Conservation (phyloP, 2,329 filamentous ascomycete species). For the Talaromyces atroroseus region DNA sequence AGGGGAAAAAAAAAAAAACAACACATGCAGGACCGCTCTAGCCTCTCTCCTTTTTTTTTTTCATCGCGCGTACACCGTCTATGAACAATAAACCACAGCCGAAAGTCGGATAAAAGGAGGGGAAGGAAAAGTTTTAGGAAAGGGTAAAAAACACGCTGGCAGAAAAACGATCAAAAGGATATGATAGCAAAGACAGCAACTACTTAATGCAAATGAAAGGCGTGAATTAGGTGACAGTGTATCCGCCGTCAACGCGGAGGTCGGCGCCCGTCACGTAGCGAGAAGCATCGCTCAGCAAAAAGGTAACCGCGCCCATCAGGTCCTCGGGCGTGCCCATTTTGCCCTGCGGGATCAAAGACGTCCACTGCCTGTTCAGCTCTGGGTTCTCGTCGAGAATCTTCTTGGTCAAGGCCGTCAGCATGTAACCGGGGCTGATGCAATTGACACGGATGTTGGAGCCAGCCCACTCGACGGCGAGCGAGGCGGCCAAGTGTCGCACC, state of each 20-base stretch:
- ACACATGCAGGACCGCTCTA: background rate
- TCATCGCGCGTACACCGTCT: background rate
- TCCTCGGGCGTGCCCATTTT: constrained; percentile 92
- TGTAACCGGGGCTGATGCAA: constrained; percentile 92
- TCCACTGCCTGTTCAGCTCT: constrained; percentile 85
- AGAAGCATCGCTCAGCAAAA: constrained; percentile 74
- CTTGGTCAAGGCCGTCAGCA: constrained; percentile 86
- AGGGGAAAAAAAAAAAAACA: constrained; percentile 2
- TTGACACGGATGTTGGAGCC: constrained; percentile 84
- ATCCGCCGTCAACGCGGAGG: constrained; percentile 79
- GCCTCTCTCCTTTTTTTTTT: background rate
- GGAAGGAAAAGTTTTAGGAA: constrained; percentile 4
- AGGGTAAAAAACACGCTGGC: background rate
- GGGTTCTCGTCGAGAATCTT: constrained; percentile 94
- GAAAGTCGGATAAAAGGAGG: background rate
- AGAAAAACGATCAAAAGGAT: no score
- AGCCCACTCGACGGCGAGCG: constrained; percentile 91
- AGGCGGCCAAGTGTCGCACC: constrained; percentile 79
- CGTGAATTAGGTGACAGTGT: constrained; percentile 62
- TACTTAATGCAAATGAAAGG: no score
- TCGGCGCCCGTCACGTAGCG: constrained; percentile 71
- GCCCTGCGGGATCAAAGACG: constrained; percentile 80
- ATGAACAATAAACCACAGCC: background rate
- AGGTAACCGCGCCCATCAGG: constrained; percentile 87
- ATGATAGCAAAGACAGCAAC: no score